These are phyloP conservation scores for Diaporthe humulicola DNA, from an alignment of 2,329 filamentous ascomycete species.

Conservation along the genomic window DNA sequence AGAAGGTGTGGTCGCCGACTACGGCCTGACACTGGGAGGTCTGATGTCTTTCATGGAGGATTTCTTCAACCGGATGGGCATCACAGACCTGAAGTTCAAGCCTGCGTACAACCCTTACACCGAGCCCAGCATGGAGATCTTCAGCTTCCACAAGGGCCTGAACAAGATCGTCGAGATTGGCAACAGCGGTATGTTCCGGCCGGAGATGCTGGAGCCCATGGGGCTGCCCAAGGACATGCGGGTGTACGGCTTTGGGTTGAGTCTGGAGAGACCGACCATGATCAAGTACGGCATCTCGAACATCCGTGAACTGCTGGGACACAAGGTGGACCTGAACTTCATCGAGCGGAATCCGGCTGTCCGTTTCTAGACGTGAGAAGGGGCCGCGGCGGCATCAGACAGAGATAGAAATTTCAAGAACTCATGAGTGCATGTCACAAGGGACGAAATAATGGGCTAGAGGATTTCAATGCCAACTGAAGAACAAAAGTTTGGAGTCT, in stretches of 20 bases:
- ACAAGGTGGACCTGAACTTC: slow-evolving; percentile 75
- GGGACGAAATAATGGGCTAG: neutral
- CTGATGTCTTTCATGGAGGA: slow-evolving; percentile 92
- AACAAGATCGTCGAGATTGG: slow-evolving; percentile 97
- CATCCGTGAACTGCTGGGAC: slow-evolving; percentile 91
- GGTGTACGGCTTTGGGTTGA: slow-evolving; percentile 94
- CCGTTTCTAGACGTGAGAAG: slow-evolving; percentile 32
- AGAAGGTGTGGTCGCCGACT: slow-evolving; percentile 98
- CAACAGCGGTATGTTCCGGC: slow-evolving; percentile 98
- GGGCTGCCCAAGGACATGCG: slow-evolving; percentile 91
- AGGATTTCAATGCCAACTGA: neutral
- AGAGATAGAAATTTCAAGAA: slow-evolving; percentile 3
- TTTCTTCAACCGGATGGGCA: slow-evolving; percentile 97
- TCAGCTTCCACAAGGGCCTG: slow-evolving; percentile 91
- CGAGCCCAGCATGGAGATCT: slow-evolving; percentile 98
- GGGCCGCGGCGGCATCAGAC: neutral
- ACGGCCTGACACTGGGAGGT: slow-evolving; percentile 90
- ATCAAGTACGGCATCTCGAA: slow-evolving; percentile 93
- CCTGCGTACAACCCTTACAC: slow-evolving; percentile 93
- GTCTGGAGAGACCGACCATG: slow-evolving; percentile 95
- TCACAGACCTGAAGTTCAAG: slow-evolving; percentile 89
- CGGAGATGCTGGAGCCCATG: slow-evolving; percentile 97
- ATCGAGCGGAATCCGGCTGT: slow-evolving; percentile 36
- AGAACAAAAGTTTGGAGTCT: slow-evolving; percentile 24
- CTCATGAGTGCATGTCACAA: neutral